Evolutionary conservation across 305 asterid genomes (phyloP).

Genomic region (Fraxinus ornus): DNA sequence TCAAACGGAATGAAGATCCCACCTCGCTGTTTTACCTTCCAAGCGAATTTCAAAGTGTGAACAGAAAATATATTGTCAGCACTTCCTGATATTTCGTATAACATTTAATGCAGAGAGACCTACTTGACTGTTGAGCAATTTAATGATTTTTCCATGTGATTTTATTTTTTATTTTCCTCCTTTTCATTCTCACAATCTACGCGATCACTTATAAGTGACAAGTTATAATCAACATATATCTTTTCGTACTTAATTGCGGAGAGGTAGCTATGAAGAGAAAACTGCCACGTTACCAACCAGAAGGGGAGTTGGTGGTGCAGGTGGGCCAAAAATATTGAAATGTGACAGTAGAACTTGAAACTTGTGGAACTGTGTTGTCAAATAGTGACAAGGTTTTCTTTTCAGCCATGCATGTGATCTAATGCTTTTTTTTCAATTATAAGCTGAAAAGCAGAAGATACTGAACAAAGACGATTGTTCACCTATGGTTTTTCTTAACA

Average conservation of each 20-base stretch:
- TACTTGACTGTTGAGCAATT: constrained; percentile 19
- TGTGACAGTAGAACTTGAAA: constrained; percentile 16
- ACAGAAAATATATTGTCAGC: neutral
- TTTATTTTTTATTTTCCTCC: neutral
- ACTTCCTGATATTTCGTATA: constrained; percentile 32
- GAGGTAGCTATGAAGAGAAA: neutral
- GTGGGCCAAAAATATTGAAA: constrained; percentile 28
- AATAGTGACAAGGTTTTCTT: neutral
- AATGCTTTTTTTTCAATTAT: constrained; percentile 9
- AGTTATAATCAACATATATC: neutral
- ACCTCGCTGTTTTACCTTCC: constrained; percentile 2
- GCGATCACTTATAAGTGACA: constrained; percentile 21
- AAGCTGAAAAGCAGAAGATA: neutral
- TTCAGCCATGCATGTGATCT: constrained; percentile 20
- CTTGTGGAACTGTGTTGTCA: neutral
- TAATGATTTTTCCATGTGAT: constrained; percentile 10
- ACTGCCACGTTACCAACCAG: constrained; percentile 21
- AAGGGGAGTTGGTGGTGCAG: neutral
- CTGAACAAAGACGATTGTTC: constrained; percentile 1
- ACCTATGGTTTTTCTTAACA: too few species aligned
- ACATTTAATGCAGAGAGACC: constrained; percentile 41
- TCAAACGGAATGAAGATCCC: neutral
- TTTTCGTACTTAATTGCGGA: constrained; percentile 10
- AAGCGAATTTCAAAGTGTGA: constrained; percentile 4
- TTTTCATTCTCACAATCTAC: constrained; percentile 42